Percentiles rank a stretch among this genome's conserved stretches.
These are phyloP conservation scores for Populus trichocarpa DNA, from an alignment of 441 rosid species.

Conservation along the genomic window DNA sequence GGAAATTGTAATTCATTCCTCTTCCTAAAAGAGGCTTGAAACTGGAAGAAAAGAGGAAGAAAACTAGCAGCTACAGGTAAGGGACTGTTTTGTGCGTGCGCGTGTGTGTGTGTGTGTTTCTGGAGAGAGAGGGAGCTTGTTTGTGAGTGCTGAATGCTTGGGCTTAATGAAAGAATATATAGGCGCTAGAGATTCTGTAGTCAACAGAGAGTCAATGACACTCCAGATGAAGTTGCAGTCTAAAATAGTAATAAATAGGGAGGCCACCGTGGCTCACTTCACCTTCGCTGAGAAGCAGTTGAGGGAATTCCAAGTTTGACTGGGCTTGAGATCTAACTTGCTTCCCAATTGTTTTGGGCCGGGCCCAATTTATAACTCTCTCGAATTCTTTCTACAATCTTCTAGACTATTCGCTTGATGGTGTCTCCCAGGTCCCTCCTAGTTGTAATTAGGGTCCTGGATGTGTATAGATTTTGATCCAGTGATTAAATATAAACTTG, in stretches of 20 bases:
- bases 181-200: background rate
- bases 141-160: too few species aligned
- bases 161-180: background rate
- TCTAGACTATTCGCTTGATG: background rate
- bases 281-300: background rate
- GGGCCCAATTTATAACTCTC: background rate
- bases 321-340: too few species aligned
- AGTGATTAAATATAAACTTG: too few species aligned
- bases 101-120: too few species aligned
- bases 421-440: background rate
- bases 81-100: too few species aligned
- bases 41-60: background rate
- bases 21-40: conserved; percentile 18
- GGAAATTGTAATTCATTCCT: conserved; percentile 13
- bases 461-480: too few species aligned
- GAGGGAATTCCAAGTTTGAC: background rate
- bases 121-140: too few species aligned
- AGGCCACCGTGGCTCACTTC: background rate
- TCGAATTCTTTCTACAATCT: background rate
- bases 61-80: too few species aligned
- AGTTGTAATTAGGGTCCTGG: too few species aligned
- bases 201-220: background rate
- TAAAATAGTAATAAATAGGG: too few species aligned
- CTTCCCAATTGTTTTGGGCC: background rate
- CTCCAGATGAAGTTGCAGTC: background rate